Percentiles rank a stretch among this genome's conserved stretches.
Conservation (phyloP, 257 asterid species). For the Cynanchum wilfordii region DNA sequence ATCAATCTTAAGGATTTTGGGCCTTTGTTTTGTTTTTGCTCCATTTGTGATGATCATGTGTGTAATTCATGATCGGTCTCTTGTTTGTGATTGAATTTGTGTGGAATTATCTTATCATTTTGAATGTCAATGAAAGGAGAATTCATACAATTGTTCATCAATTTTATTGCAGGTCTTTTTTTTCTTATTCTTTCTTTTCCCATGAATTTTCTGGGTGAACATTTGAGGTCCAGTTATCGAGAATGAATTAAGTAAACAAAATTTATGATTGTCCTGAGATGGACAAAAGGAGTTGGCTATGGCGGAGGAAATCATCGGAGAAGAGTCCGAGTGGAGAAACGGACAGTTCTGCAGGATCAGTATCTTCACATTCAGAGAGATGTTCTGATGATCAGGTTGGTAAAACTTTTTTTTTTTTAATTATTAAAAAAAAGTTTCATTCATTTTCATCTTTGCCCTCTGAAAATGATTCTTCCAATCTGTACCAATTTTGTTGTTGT, state of each 20-base stretch:
- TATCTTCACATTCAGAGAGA: constrained; percentile 75
- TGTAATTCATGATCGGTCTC: not conserved
- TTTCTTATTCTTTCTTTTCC: no score
- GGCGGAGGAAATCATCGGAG: constrained; percentile 85
- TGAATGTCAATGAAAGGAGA: not conserved
- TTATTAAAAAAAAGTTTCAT: not conserved
- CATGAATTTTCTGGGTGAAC: not conserved
- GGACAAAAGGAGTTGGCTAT: constrained; percentile 91
- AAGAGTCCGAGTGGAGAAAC: constrained; percentile 79
- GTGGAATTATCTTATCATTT: not conserved
- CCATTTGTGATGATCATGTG: not conserved
- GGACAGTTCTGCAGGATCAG: constrained; percentile 71
- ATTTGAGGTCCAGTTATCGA: not conserved
- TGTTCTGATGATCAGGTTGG: constrained; percentile 95
- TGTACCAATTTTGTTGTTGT: not conserved
- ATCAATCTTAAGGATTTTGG: not conserved
- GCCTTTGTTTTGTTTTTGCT: not conserved
- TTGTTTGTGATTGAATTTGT: not conserved
- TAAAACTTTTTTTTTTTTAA: not conserved
- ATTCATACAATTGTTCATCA: not conserved
- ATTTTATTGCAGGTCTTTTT: not conserved
- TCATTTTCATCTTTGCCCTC: constrained; percentile 2
- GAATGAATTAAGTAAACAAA: constrained; percentile 4
- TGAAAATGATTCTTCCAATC: not conserved
- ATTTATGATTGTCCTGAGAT: constrained; percentile 25